Percentiles rank a stretch among this genome's conserved stretches.
phyloP scores from a whole-genome alignment of 345 rosid genomes.

The Salix brachista region DNA sequence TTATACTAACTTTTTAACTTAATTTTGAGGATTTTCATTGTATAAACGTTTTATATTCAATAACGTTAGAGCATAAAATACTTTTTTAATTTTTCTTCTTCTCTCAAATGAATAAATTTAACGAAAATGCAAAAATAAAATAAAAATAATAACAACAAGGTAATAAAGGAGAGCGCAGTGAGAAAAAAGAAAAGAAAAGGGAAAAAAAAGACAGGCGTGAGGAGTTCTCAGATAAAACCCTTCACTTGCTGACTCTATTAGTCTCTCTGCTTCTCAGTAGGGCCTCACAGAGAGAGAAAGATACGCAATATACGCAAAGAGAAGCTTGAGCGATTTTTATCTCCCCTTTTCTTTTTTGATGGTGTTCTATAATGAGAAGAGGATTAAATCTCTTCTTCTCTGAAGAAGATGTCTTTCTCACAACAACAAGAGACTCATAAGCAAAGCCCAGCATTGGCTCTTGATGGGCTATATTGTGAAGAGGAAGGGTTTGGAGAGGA shows the following conservation, averaged over 20 bases:
- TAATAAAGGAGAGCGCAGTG: background rate
- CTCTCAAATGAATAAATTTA: background rate
- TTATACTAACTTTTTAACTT: too few species aligned
- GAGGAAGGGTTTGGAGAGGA: conserved; percentile 50
- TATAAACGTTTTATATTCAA: too few species aligned
- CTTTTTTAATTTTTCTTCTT: too few species aligned
- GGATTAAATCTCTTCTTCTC: conserved; percentile 43
- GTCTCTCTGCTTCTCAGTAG: conserved; percentile 1
- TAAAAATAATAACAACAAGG: background rate
- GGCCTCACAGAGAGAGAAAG: background rate
- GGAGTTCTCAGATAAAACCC: conserved; percentile 41
- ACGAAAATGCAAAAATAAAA: background rate
- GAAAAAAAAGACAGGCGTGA: conserved; percentile 49
- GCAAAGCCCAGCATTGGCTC: conserved; percentile 35
- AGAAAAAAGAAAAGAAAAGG: background rate
- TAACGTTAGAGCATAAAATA: too few species aligned
- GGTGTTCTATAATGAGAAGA: conserved; percentile 47
- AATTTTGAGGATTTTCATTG: too few species aligned
- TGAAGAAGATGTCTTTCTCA: conserved; percentile 56
- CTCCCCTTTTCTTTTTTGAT: conserved; percentile 16
- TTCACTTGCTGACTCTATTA: conserved; percentile 30
- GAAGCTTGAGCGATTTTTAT: conserved; percentile 10
- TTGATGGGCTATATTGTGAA: conserved; percentile 65
- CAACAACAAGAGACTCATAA: conserved; percentile 40
- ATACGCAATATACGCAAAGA: conserved; percentile 1